Conservation (phyloP, 805 yeast genomes). For the Starmerella potacharoeniae region DNA sequence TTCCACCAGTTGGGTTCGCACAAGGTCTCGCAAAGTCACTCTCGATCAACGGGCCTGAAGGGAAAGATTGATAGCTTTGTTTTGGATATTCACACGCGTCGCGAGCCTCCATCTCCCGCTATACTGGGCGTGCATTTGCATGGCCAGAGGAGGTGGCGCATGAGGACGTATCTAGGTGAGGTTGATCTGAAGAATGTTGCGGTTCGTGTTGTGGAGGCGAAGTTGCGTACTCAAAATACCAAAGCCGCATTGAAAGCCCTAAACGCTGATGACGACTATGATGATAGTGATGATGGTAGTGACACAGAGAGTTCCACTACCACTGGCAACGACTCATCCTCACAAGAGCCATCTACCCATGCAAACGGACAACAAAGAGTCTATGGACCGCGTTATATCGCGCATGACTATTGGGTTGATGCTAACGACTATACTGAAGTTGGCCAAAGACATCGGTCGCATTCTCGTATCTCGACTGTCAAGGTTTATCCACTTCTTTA, state of each 20-base stretch:
- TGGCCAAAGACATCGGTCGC: slow-evolving; percentile 28
- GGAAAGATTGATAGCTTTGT: slow-evolving; percentile 44
- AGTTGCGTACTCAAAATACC: slow-evolving; percentile 30
- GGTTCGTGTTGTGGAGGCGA: slow-evolving; percentile 52
- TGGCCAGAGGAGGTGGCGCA: slow-evolving; percentile 31
- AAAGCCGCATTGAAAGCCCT: slow-evolving; percentile 10
- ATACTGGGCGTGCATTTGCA: slow-evolving; percentile 3
- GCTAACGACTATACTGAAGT: slow-evolving; percentile 64
- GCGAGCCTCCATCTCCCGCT: slow-evolving; percentile 33
- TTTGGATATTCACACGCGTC: slow-evolving; percentile 56
- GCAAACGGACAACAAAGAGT: not conserved
- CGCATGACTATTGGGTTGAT: slow-evolving; percentile 49
- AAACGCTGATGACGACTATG: slow-evolving; percentile 5
- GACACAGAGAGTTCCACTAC: slow-evolving; percentile 6
- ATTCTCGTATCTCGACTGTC: slow-evolving; percentile 29
- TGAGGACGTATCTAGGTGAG: slow-evolving; percentile 57
- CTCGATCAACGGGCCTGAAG: slow-evolving; percentile 55
- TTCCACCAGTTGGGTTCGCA: slow-evolving; percentile 32
- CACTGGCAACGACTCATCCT: not conserved
- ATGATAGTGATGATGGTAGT: slow-evolving; percentile 30
- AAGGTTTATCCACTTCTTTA: slow-evolving; percentile 49
- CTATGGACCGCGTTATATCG: slow-evolving; percentile 16
- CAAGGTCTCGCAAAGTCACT: slow-evolving; percentile 27
- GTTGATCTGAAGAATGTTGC: slow-evolving; percentile 60
- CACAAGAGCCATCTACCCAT: slow-evolving; percentile 5